These are phyloP conservation scores for Penicillium goetzii DNA, from an alignment of 495 filamentous ascomycete genomes.

Conservation along the genomic window DNA sequence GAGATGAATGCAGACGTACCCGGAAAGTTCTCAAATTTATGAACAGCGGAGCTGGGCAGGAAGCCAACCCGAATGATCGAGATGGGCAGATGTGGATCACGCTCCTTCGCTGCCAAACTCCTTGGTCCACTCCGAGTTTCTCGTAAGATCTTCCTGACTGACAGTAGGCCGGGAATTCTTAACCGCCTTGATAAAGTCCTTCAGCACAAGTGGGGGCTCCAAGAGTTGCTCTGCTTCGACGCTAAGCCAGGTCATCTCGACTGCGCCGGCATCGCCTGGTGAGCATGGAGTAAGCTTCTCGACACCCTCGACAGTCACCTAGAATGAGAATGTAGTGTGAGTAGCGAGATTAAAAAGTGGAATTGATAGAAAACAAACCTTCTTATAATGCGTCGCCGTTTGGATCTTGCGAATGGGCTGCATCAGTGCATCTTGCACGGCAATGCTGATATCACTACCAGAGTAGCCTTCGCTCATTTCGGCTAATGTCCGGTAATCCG, in stretches of 20 bases:
- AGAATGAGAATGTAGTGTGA: constrained; percentile 13
- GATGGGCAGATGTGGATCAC: constrained; percentile 25
- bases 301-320: constrained; percentile 73
- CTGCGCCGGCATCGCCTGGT: constrained; percentile 80
- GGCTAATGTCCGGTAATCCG: constrained; percentile 79
- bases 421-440: constrained; percentile 97
- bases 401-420: constrained; percentile 97
- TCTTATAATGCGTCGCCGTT: constrained; percentile 97
- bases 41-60: neutral
- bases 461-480: constrained; percentile 90
- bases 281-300: constrained; percentile 91
- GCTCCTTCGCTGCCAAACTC: constrained; percentile 96
- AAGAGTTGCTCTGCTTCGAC: constrained; percentile 80
- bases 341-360: neutral
- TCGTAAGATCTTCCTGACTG: constrained; percentile 76
- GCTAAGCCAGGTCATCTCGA: constrained; percentile 92
- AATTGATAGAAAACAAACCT: constrained; percentile 55
- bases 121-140: constrained; percentile 90
- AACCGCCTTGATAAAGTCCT: constrained; percentile 94
- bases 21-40: neutral
- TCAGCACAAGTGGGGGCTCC: constrained; percentile 82
- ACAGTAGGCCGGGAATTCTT: constrained; percentile 87
- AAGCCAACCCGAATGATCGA: neutral
- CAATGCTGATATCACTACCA: constrained; percentile 93
- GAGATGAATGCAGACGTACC: constrained; percentile 1